phyloP scores from a whole-genome alignment of 2,329 filamentous ascomycete genomes.

The Ascochyta clinopodiicola region DNA sequence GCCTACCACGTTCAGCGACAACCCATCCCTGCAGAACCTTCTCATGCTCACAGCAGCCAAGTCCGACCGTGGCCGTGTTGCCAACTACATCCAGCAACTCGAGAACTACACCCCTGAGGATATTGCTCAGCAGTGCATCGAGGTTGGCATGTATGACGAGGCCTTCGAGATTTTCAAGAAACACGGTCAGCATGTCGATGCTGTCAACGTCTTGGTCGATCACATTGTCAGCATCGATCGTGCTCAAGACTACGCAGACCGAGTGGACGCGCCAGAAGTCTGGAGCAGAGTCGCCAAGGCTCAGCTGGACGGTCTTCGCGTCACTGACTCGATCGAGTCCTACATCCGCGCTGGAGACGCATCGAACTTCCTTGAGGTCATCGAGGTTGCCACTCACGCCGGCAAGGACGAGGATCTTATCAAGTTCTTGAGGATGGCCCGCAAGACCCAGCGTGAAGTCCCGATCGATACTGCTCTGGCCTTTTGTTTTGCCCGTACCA shows the following conservation, averaged over 20 bases:
- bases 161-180: constrained; percentile 99
- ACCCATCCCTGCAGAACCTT: constrained; percentile 93
- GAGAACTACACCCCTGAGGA: constrained; percentile 90
- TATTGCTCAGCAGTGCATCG: constrained; percentile 90
- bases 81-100: constrained; percentile 94
- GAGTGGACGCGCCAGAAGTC: constrained; percentile 83
- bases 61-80: constrained; percentile 91
- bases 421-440: constrained; percentile 95
- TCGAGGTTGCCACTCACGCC: constrained; percentile 91
- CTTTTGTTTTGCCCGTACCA: constrained; percentile 89
- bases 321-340: constrained; percentile 91
- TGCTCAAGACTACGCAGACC: constrained; percentile 92
- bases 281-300: constrained; percentile 99
- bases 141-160: constrained; percentile 93
- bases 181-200: constrained; percentile 84
- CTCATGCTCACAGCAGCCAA: constrained; percentile 96
- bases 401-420: constrained; percentile 98
- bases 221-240: constrained; percentile 98
- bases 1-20: constrained; percentile 98
- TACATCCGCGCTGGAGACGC: constrained; percentile 96
- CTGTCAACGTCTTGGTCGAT: constrained; percentile 91
- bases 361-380: constrained; percentile 92
- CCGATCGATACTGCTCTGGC: constrained; percentile 92
- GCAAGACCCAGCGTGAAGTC: constrained; percentile 94
- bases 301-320: constrained; percentile 91